Evolutionary conservation across 116 monocot genomes (phyloP).

Genomic region (Phalaenopsis hybrid): DNA sequence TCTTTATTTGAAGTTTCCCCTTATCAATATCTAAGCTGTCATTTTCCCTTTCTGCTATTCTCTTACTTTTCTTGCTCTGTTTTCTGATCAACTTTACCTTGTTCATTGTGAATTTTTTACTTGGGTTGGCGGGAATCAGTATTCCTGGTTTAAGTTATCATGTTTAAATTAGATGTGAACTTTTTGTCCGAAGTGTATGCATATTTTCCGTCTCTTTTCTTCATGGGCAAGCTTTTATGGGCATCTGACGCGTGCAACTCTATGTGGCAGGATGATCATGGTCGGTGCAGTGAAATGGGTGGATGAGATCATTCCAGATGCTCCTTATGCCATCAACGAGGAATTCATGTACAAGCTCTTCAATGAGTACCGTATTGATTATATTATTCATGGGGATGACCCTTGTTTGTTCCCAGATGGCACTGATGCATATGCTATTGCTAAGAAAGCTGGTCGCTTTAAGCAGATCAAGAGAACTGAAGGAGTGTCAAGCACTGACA

Average conservation of each 20-base stretch:
- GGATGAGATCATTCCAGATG: conserved; percentile 89
- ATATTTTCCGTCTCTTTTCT: background rate
- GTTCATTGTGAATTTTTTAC: background rate
- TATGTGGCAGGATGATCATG: conserved; percentile 61
- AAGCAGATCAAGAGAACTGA: conserved; percentile 97
- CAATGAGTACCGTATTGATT: conserved; percentile 81
- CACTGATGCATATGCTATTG: conserved; percentile 94
- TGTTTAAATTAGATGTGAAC: background rate
- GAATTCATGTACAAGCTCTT: conserved; percentile 90
- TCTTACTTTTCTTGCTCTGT: background rate
- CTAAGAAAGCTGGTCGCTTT: conserved; percentile 86
- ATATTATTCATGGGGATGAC: conserved; percentile 97
- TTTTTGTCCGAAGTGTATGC: background rate
- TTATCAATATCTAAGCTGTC: background rate
- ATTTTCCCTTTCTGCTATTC: background rate
- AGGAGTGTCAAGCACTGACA: conserved; percentile 96
- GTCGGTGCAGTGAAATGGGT: conserved; percentile 93
- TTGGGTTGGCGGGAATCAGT: background rate
- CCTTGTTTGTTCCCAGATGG: conserved; percentile 93
- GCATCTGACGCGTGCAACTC: background rate
- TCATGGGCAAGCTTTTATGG: background rate
- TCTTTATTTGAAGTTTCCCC: background rate
- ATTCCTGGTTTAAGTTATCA: background rate
- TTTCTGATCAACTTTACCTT: no score
- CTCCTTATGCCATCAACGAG: conserved; percentile 92